Evolutionary conservation across 78 protist genomes (phyloP).

Genomic region (Cavenderia fasciculata): DNA sequence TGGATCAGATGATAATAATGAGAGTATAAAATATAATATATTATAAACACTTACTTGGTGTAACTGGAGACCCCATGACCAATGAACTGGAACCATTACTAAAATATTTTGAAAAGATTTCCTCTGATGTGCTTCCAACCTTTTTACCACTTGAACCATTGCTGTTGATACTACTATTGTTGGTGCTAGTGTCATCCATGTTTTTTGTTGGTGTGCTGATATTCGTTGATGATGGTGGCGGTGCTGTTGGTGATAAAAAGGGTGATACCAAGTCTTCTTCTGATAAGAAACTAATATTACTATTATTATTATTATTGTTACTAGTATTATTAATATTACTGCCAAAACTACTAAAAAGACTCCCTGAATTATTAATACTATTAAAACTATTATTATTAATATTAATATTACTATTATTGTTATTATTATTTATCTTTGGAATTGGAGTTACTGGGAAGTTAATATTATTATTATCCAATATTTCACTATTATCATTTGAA

Average conservation of each 20-base stretch:
- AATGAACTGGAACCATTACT: neutral
- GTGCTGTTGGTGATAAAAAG: neutral
- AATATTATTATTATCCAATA: too few relatives aligned
- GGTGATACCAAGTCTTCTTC: neutral
- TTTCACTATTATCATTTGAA: too few relatives aligned
- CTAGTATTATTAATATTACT: neutral
- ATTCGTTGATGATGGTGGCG: slow-evolving; percentile 4
- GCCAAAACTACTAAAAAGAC: neutral
- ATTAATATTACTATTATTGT: too few relatives aligned
- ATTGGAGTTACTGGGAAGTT: too few relatives aligned
- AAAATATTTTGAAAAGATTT: slow-evolving; percentile 1
- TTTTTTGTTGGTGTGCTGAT: neutral
- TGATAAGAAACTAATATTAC: neutral
- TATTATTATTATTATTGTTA: neutral
- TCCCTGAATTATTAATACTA: neutral
- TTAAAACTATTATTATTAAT: neutral
- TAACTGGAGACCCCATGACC: neutral
- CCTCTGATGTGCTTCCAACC: neutral
- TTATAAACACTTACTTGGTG: neutral
- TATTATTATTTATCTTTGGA: too few relatives aligned
- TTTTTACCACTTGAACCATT: neutral
- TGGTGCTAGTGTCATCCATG: neutral
- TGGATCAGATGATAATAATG: too few relatives aligned
- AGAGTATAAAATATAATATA: neutral
- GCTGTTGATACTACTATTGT: neutral